phyloP scores from a whole-genome alignment of 208 protist species.

The Acanthamoeba rhysodes region DNA sequence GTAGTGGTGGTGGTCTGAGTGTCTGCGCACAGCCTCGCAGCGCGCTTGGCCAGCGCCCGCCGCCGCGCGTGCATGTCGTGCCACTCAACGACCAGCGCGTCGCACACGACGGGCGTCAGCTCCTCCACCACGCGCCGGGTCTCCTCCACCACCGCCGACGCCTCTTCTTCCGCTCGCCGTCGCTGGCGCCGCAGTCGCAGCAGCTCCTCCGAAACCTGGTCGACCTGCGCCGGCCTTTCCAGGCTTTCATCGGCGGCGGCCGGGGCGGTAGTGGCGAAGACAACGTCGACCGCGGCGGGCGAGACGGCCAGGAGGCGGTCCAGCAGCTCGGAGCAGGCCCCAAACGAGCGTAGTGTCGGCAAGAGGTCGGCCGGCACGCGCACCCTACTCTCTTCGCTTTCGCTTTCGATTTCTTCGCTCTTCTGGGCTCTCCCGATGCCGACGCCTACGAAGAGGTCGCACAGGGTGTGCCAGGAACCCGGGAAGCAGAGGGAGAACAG shows the following conservation, averaged over 20 bases:
- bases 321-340: not conserved
- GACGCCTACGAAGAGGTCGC: not conserved
- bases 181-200: not conserved
- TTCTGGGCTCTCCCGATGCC: not conserved
- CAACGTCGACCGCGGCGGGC: not conserved
- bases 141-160: not conserved
- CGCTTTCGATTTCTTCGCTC: not conserved
- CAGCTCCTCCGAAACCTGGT: not conserved
- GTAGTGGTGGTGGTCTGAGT: not conserved
- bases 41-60: not conserved
- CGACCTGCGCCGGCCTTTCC: not conserved
- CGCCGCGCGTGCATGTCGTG: not conserved
- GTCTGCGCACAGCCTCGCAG: not conserved
- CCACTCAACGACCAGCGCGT: not conserved
- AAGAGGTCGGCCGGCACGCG: not conserved
- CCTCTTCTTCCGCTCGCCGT: not conserved
- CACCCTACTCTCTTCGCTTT: too few species aligned
- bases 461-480: not conserved
- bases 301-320: not conserved
- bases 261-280: not conserved
- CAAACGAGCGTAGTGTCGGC: not conserved
- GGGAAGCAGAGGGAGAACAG: slow-evolving; percentile 21
- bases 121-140: not conserved
- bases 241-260: not conserved
- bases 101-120: not conserved